Evolutionary conservation across 768 basidiomycete genomes (phyloP).

Genomic region (Podaxis carcinomalis): DNA sequence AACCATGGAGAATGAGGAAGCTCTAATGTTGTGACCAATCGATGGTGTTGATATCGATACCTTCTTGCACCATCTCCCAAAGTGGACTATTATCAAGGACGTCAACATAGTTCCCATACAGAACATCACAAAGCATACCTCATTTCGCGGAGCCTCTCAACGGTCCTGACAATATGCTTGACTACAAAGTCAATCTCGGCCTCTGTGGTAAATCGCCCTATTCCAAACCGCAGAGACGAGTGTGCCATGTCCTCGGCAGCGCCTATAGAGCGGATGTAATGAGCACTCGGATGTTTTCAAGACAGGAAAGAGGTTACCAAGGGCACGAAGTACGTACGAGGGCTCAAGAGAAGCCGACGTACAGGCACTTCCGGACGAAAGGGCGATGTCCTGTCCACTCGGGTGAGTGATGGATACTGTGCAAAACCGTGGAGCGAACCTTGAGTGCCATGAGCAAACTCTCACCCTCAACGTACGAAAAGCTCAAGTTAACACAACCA

Average conservation of each 20-base stretch:
- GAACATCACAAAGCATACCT: conserved; percentile 43
- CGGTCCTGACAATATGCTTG: conserved; percentile 81
- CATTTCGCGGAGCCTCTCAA: conserved; percentile 88
- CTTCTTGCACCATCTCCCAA: conserved; percentile 99
- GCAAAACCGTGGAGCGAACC: conserved; percentile 27
- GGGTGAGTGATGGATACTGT: not conserved
- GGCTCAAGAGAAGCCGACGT: conserved; percentile 98
- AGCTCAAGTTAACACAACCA: conserved; percentile 93
- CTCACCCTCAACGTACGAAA: conserved; percentile 96
- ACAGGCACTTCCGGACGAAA: conserved; percentile 97
- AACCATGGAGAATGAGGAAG: not conserved
- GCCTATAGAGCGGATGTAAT: conserved; percentile 36
- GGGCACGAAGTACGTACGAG: conserved; percentile 94
- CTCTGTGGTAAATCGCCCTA: conserved; percentile 97
- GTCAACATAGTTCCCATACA: conserved; percentile 12
- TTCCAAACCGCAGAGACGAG: conserved; percentile 94
- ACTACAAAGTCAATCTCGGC: conserved; percentile 95
- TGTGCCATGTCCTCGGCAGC: conserved; percentile 99
- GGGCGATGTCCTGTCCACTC: conserved; percentile 77
- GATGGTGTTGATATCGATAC: conserved; percentile 92
- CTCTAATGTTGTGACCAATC: conserved; percentile 88
- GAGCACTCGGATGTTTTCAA: not conserved
- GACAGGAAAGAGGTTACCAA: conserved; percentile 46
- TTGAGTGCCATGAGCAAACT: conserved; percentile 97
- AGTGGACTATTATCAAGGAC: conserved; percentile 55